A percentile compares a stretch with the other conserved stretches of the same genome.
phyloP scores from a whole-genome alignment of 306 rosid genomes.

The Gastrolobium villosum region DNA sequence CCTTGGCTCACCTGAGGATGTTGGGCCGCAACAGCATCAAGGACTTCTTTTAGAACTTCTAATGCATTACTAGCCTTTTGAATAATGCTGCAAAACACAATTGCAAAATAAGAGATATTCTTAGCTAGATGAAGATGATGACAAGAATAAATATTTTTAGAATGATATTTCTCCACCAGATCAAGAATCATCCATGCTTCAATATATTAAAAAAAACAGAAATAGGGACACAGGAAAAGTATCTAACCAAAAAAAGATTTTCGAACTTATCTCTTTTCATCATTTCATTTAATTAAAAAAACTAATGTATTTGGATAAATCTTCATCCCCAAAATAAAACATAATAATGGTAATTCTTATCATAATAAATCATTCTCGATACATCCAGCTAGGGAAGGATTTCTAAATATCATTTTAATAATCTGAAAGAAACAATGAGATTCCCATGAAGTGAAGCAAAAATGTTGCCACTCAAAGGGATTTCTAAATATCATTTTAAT shows the following conservation, averaged over 20 bases:
- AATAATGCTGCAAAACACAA: constrained; percentile 71
- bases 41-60: constrained; percentile 88
- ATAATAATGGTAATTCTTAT: not conserved
- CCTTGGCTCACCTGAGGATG: constrained; percentile 73
- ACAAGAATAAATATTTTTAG: constrained; percentile 13
- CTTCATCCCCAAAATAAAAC: constrained; percentile 1
- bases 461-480: constrained; percentile 16
- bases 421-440: not conserved
- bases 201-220: not conserved
- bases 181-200: constrained; percentile 4
- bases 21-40: constrained; percentile 77
- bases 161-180: constrained; percentile 31
- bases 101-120: constrained; percentile 39
- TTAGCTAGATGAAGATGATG: not conserved
- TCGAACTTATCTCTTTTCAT: constrained; percentile 3
- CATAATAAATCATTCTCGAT: not conserved
- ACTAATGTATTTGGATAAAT: constrained; percentile 31
- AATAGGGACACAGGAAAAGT: not conserved
- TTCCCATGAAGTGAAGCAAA: not conserved
- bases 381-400: not conserved
- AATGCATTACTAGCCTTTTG: constrained; percentile 84
- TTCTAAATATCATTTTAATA: constrained; percentile 7
- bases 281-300: constrained; percentile 27
- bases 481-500: constrained; percentile 19
- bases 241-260: constrained; percentile 22